Percentiles rank a stretch among this genome's conserved stretches.
Conservation (phyloP, 2,329 filamentous ascomycete species). For the Aspergillus sergii region DNA sequence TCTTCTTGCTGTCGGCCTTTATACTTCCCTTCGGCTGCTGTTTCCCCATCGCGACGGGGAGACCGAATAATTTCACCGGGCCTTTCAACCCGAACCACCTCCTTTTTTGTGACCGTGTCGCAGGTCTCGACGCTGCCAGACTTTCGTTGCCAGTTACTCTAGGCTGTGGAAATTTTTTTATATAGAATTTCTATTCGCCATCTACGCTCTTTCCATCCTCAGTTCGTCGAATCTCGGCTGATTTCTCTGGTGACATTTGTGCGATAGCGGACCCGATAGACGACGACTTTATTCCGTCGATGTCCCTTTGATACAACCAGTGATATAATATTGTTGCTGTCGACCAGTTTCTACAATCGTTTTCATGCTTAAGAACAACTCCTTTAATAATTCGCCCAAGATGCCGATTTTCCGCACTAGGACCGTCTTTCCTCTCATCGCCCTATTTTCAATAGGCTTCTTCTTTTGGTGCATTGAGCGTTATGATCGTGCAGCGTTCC, state of each 20-base stretch:
- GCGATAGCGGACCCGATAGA: slow-evolving; percentile 14
- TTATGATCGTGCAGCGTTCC: slow-evolving; percentile 40
- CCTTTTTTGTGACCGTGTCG: slow-evolving; percentile 31
- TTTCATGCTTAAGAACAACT: slow-evolving; percentile 36
- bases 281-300: slow-evolving; percentile 12
- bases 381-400: slow-evolving; percentile 30
- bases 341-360: slow-evolving; percentile 8
- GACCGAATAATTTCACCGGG: slow-evolving; percentile 11
- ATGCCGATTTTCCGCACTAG: slow-evolving; percentile 45
- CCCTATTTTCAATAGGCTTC: slow-evolving; percentile 40
- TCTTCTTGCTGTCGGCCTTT: slow-evolving; percentile 3
- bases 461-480: slow-evolving; percentile 46
- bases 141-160: slow-evolving; percentile 35
- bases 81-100: neutral
- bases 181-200: slow-evolving; percentile 16
- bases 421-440: slow-evolving; percentile 41
- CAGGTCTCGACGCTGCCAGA: slow-evolving; percentile 38
- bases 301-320: slow-evolving; percentile 17
- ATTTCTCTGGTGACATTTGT: slow-evolving; percentile 9
- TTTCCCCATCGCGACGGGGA: slow-evolving; percentile 6
- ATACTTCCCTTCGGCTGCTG: slow-evolving; percentile 2
- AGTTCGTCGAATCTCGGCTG: slow-evolving; percentile 5
- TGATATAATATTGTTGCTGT: slow-evolving; percentile 13
- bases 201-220: slow-evolving; percentile 25
- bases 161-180: slow-evolving; percentile 19